A percentile compares a stretch with the other conserved stretches of the same genome.
Evolutionary conservation across 805 yeast species (phyloP).

Genomic region (Spathaspora sp.): DNA sequence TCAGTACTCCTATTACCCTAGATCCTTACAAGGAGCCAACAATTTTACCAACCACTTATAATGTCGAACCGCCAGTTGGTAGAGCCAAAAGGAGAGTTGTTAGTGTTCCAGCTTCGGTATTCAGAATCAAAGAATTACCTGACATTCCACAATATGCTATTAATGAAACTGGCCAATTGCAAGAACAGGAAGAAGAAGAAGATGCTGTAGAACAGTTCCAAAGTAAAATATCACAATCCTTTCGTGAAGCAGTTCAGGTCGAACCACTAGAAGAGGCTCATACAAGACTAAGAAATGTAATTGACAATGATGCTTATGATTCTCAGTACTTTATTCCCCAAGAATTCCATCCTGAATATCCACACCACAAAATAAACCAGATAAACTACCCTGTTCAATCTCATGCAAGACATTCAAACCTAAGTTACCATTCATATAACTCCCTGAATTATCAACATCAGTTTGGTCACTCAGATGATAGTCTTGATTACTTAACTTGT

Average conservation of each 20-base stretch:
- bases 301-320: background rate
- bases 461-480: background rate
- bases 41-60: conserved; percentile 2
- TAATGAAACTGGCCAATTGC: background rate
- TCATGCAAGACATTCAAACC: background rate
- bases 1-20: conserved; percentile 16
- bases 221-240: background rate
- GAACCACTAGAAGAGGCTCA: background rate
- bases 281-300: background rate
- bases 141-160: background rate
- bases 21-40: background rate
- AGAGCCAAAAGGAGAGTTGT: background rate
- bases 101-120: conserved; percentile 1
- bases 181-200: background rate
- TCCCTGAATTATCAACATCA: background rate
- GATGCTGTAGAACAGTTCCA: background rate
- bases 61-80: background rate
- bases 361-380: background rate
- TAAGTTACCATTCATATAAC: background rate
- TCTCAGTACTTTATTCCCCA: background rate
- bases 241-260: background rate
- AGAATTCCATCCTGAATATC: background rate
- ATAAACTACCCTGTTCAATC: background rate
- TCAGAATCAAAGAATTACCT: conserved; percentile 1
- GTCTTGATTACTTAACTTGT: background rate